Evolutionary conservation across 148 eudicot species (phyloP), one percentile per base, ranked within the genome.

Genomic region (Pouteria glomerata): DNA sequence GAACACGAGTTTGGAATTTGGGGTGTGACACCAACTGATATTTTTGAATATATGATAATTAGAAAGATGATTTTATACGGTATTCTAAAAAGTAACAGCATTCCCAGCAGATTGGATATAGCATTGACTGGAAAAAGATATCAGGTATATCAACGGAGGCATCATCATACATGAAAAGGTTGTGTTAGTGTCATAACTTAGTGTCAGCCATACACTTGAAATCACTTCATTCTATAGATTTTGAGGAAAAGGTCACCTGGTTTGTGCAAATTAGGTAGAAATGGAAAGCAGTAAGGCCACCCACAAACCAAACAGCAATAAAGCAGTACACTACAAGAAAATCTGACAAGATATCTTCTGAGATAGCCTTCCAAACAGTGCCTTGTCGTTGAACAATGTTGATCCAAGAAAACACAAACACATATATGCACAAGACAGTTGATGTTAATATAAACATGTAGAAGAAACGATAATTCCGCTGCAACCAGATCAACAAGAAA

Each of bases 401-500:
- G 66, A 91, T 50, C 88, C 92, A 84, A 14, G 89, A 89, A 74
- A 95, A 88, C 19, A 85, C 71, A 67, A 91, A 95, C 30, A 95
- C 91, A 44, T 89, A 89, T 68, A 89, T 52, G 88, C 98, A 89
- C 78, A 95, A 80, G 71, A 84, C 63, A 47, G 93, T 95, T 48
- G 97, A 80, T 45, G 96, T 86, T 53, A 79, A 62, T 75, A 95
- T 87, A 75, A 95, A 95, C 84, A 89, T 26, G 87, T 86, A 83
- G 84, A 89, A 95, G 74, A 85, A 84, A 58, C 93, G 88, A 73
- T 95, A 91, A 77, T 95, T 95, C 51, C 98, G 84, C 98, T 95
- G 96, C 85, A 85, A 64, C 11, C 75, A 74, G 48, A 79, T 68
- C 73, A 82, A 37, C 57, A 59, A 50, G 50, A 61, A 68, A 63